phyloP scores from a whole-genome alignment of 371 early-diverging fungal genomes.

The Rhizopus delemar region DNA sequence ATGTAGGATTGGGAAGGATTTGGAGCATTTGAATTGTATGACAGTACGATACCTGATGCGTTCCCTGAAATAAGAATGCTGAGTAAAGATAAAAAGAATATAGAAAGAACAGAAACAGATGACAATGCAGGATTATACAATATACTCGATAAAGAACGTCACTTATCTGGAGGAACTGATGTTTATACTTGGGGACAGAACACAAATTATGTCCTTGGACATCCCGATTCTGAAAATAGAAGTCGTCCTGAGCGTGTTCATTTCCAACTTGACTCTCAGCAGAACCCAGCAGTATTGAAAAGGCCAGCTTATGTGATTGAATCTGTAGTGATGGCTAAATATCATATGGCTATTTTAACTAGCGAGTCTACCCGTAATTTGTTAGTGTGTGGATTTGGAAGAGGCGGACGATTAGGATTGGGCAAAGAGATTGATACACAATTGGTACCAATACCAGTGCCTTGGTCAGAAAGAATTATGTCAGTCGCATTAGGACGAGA shows the following conservation, averaged over 20 bases:
- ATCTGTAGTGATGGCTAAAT: slow-evolving; percentile 65
- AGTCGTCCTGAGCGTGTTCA: slow-evolving; percentile 66
- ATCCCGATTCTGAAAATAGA: slow-evolving; percentile 67
- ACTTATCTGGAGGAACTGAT: slow-evolving; percentile 46
- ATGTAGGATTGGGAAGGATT: slow-evolving; percentile 37
- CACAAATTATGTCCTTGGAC: slow-evolving; percentile 69
- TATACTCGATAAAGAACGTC: neutral
- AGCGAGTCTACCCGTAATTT: slow-evolving; percentile 49
- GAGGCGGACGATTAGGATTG: slow-evolving; percentile 71
- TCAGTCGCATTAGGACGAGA: slow-evolving; percentile 70
- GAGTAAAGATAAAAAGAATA: neutral
- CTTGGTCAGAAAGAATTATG: slow-evolving; percentile 52
- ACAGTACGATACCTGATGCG: slow-evolving; percentile 16
- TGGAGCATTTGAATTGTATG: slow-evolving; percentile 33
- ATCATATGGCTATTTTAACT: slow-evolving; percentile 67
- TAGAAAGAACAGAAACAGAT: slow-evolving; percentile 1
- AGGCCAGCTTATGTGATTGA: slow-evolving; percentile 39
- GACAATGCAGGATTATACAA: neutral
- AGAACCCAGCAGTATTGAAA: slow-evolving; percentile 21
- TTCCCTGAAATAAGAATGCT: slow-evolving; percentile 13
- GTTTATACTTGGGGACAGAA: slow-evolving; percentile 82
- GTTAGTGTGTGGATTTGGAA: slow-evolving; percentile 72
- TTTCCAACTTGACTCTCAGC: slow-evolving; percentile 42
- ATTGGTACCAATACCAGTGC: slow-evolving; percentile 53
- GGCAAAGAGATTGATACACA: slow-evolving; percentile 59